These are phyloP conservation scores for Trichophyton verrucosum DNA, from an alignment of 2,329 filamentous ascomycete species.

Conservation along the genomic window DNA sequence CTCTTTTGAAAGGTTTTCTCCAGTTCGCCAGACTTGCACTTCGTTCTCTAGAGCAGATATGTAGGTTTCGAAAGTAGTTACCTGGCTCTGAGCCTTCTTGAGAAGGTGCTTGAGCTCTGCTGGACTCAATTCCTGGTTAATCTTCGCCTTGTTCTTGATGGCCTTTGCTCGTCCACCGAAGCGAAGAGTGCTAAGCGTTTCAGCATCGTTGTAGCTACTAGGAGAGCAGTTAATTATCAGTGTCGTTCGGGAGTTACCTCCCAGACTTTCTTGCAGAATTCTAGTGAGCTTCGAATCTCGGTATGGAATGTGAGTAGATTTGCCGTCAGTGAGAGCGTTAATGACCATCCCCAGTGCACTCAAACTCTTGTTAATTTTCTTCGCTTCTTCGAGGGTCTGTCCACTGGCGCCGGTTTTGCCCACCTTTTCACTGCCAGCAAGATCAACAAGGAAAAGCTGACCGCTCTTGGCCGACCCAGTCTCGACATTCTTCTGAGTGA, in stretches of 20 bases:
- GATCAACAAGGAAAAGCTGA: constrained; percentile 91
- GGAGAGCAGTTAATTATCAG: constrained; percentile 99
- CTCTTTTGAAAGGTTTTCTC: constrained; percentile 79
- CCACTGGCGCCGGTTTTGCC: constrained; percentile 97
- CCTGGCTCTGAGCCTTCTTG: constrained; percentile 81
- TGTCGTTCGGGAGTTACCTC: constrained; percentile 96
- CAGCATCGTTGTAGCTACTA: constrained; percentile 92
- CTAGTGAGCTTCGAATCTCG: constrained; percentile 95
- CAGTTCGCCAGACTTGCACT: constrained; percentile 73
- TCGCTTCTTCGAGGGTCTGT: constrained; percentile 93
- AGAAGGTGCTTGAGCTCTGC: constrained; percentile 86
- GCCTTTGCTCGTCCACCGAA: constrained; percentile 96
- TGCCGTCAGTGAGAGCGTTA: constrained; percentile 90
- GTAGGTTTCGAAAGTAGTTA: constrained; percentile 78
- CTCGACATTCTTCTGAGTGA: constrained; percentile 95
- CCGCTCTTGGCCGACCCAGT: constrained; percentile 93
- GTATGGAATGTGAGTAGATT: constrained; percentile 92
- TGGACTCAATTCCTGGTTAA: constrained; percentile 94
- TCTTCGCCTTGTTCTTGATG: constrained; percentile 99
- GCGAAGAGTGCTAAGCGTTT: constrained; percentile 80
- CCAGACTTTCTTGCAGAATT: constrained; percentile 91
- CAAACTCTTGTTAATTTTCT: constrained; percentile 99
- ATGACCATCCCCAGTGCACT: constrained; percentile 98
- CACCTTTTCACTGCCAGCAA: constrained; percentile 96
- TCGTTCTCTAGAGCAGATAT: constrained; percentile 74